phyloP scores from a whole-genome alignment of 345 rosid species.

The Tarenaya hassleriana region DNA sequence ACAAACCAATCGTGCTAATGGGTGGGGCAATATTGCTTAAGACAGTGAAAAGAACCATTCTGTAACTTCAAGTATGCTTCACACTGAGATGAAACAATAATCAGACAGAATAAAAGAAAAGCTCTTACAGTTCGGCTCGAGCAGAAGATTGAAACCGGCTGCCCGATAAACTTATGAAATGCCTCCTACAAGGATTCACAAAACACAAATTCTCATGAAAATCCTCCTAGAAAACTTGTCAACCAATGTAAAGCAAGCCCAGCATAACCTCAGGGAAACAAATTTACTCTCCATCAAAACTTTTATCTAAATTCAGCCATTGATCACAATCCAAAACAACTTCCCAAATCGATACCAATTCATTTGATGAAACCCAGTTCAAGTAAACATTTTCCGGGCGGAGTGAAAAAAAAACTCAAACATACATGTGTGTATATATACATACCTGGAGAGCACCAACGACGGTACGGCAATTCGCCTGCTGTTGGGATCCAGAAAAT shows the following conservation, averaged over 20 bases:
- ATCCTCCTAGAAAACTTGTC: background rate
- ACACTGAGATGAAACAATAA: background rate
- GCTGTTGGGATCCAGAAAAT: constrained; percentile 85
- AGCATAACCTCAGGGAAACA: background rate
- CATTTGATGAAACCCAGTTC: background rate
- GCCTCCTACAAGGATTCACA: constrained; percentile 48
- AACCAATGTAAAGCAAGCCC: background rate
- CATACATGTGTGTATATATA: no score
- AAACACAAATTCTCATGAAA: constrained; percentile 6
- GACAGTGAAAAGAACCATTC: no score
- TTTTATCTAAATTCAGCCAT: no score
- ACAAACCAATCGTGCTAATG: no score
- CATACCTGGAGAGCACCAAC: constrained; percentile 76
- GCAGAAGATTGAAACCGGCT: constrained; percentile 64
- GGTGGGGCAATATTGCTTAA: no score
- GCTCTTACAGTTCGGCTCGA: constrained; percentile 83
- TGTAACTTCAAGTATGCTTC: no score
- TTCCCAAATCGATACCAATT: no score
- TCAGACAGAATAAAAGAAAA: background rate
- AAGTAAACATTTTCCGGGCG: background rate
- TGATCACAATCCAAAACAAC: no score
- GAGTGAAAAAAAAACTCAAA: background rate
- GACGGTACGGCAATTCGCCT: constrained; percentile 59
- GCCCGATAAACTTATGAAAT: constrained; percentile 76
- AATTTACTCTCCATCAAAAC: no score